These are phyloP conservation scores for Zygosaccharomyces siamensis DNA, from an alignment of 805 yeast species.

Conservation along the genomic window DNA sequence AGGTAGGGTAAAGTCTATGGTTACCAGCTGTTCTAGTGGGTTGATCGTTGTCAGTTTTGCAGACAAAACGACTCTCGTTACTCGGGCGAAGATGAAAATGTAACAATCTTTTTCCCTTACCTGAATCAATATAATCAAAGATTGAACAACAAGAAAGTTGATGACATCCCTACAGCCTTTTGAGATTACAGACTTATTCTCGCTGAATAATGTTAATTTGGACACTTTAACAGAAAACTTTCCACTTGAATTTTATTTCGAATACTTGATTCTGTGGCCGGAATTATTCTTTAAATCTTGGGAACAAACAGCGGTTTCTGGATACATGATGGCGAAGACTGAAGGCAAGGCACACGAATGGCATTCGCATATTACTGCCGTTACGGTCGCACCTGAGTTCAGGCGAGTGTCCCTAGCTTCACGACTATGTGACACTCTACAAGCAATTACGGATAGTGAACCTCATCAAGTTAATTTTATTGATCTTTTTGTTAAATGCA, in stretches of 20 bases:
- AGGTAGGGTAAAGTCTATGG: constrained; percentile 28
- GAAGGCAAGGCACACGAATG: constrained; percentile 83
- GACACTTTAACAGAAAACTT: constrained; percentile 93
- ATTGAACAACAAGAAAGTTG: too few species aligned
- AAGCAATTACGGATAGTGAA: constrained; percentile 65
- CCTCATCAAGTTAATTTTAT: constrained; percentile 80
- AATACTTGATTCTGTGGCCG: constrained; percentile 85
- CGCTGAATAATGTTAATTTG: constrained; percentile 67
- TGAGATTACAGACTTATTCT: constrained; percentile 77
- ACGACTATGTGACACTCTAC: constrained; percentile 66
- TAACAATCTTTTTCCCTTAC: neutral
- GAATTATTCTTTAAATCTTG: constrained; percentile 74
- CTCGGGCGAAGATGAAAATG: neutral
- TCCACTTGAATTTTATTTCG: constrained; percentile 74
- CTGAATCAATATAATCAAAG: neutral
- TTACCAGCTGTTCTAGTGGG: constrained; percentile 9
- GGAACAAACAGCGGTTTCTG: constrained; percentile 47
- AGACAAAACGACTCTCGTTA: constrained; percentile 13
- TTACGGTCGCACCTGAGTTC: constrained; percentile 77
- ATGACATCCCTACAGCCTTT: constrained; percentile 92
- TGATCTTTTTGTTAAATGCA: constrained; percentile 87
- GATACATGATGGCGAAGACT: constrained; percentile 93
- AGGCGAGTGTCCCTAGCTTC: constrained; percentile 85
- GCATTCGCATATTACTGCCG: constrained; percentile 97
- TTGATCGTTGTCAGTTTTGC: constrained; percentile 19